Evolutionary conservation across 371 early-diverging fungal species (phyloP), one percentile per base, ranked within the genome.

Genomic region (Circinella umbellata): DNA sequence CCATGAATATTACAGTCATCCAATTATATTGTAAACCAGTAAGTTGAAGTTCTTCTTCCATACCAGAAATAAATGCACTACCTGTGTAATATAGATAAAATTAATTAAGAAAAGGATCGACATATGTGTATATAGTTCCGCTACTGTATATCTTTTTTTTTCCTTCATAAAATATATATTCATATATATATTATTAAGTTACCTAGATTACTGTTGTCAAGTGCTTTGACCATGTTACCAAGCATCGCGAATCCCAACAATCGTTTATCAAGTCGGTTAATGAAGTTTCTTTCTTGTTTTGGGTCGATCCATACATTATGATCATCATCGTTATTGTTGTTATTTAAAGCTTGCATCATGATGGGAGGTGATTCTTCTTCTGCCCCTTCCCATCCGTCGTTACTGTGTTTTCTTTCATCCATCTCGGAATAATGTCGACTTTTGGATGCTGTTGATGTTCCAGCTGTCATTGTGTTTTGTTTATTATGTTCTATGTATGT

Each of bases 21-120:
- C 84, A 84, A 47, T 84, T 84, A 64, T 79, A 82, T 51, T 84
- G 75, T 13, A 78, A 18, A 0, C 80, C 80, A 36, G 76, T 73
- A 8, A 78, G 62, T 53, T 75, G 61, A 27, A 80, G 59, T 49
- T 82, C 85, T 74, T 85, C 82, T 76, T 85, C 85, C 79, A 85
- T 79, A 6, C 85, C 85, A 64, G 82, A 82, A 27, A 84, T 84
- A 66, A 79, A 84, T 1, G 85, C 85, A 66, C 76, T 84, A 10
- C 57, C 81, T 81, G 37, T 60, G 47, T 14, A 66, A 27, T 27
- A 27, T 27, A 1, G 15, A 46, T 53, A 55, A 42, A 1, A 17
- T 20, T 1, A 42, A 42, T 9, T 11, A 42, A 42, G 6, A 42
- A 42, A 42, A 42, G 42, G 42, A 42, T 42, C 42, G 42, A 42